Conservation (phyloP, 345 rosid genomes). For the Gossypium turneri region DNA sequence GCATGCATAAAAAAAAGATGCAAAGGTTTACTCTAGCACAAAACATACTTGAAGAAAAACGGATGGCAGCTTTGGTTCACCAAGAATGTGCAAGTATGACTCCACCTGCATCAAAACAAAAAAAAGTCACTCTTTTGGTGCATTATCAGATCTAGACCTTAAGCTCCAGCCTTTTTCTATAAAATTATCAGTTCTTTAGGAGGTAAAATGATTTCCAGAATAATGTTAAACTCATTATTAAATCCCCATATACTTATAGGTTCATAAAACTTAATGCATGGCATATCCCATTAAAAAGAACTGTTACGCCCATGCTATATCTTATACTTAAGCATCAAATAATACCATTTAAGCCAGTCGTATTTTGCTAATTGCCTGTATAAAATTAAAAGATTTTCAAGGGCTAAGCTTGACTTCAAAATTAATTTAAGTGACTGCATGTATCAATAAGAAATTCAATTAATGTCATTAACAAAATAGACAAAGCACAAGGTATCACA, state of each 20-base stretch:
- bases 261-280: background rate
- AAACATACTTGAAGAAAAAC: slow-evolving; percentile 78
- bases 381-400: background rate
- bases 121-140: background rate
- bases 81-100: slow-evolving; percentile 79
- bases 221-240: background rate
- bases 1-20: slow-evolving; percentile 8
- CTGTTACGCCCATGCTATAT: background rate
- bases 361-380: background rate
- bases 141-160: background rate
- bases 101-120: slow-evolving; percentile 57
- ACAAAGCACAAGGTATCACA: background rate
- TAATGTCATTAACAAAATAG: background rate
- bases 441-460: background rate
- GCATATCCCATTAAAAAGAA: background rate
- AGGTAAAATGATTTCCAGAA: background rate
- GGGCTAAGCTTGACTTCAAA: background rate
- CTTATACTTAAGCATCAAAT: background rate
- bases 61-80: slow-evolving; percentile 97
- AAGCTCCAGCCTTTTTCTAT: background rate
- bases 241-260: background rate
- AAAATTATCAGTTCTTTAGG: background rate
- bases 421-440: background rate
- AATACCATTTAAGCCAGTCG: background rate
- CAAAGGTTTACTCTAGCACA: slow-evolving; percentile 12